A percentile compares a stretch with the other conserved stretches of the same genome.
Conservation (phyloP, 371 early-diverging fungal genomes). For the Syncephalastrum racemosum region DNA sequence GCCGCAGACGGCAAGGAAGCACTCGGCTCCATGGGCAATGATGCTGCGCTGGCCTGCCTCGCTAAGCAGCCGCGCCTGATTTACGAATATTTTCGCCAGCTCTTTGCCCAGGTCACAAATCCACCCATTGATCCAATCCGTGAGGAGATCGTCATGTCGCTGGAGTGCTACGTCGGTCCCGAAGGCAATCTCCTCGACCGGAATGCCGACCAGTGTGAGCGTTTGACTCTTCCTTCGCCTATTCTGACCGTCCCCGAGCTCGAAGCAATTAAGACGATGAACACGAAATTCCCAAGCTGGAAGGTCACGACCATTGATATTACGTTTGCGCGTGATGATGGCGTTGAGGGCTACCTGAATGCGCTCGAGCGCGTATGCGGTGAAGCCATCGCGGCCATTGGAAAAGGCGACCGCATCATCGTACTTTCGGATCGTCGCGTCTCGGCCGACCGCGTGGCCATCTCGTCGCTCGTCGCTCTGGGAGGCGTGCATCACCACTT, state of each 20-base stretch:
- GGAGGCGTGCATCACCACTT: constrained; percentile 95
- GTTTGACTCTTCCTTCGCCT: constrained; percentile 81
- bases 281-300: constrained; percentile 69
- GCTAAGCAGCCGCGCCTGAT: constrained; percentile 83
- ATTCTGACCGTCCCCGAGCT: constrained; percentile 83
- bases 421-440: constrained; percentile 82
- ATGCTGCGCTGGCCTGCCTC: constrained; percentile 92
- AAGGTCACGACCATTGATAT: constrained; percentile 82
- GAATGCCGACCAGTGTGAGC: constrained; percentile 72
- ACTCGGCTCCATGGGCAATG: constrained; percentile 97
- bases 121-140: constrained; percentile 98
- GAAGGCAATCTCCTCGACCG: constrained; percentile 92
- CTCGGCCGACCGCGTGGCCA: constrained; percentile 72
- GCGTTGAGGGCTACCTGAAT: constrained; percentile 71
- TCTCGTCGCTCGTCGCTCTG: constrained; percentile 86
- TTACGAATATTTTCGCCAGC: constrained; percentile 95
- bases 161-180: constrained; percentile 93
- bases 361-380: constrained; percentile 85
- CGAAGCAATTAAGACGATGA: constrained; percentile 72
- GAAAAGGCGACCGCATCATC: constrained; percentile 77
- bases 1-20: constrained; percentile 88
- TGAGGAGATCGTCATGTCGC: constrained; percentile 96
- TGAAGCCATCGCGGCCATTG: constrained; percentile 80
- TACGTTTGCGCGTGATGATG: constrained; percentile 77
- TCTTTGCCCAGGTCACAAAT: constrained; percentile 97